Percentiles rank a stretch among this genome's conserved stretches.
These are phyloP conservation scores for Coemansia reversa DNA, from an alignment of 192 early-diverging fungal genomes.

Conservation along the genomic window DNA sequence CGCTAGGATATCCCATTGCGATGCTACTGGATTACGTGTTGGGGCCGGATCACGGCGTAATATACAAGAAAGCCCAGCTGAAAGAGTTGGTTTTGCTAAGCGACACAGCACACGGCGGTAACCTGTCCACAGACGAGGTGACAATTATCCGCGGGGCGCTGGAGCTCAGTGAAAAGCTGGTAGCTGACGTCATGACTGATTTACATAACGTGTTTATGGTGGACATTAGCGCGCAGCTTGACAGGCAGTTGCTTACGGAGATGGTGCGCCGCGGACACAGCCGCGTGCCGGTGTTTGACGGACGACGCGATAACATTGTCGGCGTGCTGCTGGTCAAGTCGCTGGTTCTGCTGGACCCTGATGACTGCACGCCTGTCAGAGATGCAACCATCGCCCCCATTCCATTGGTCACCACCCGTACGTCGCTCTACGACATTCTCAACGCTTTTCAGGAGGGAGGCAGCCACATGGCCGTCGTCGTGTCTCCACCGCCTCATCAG, in stretches of 20 bases:
- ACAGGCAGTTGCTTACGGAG: slow-evolving; percentile 57
- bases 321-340: slow-evolving; percentile 77
- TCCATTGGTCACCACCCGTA: slow-evolving; percentile 47
- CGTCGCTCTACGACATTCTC: slow-evolving; percentile 67
- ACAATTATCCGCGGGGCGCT: slow-evolving; percentile 77
- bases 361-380: slow-evolving; percentile 64
- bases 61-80: slow-evolving; percentile 77
- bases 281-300: slow-evolving; percentile 73
- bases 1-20: slow-evolving; percentile 82
- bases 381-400: slow-evolving; percentile 57
- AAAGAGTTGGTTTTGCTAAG: slow-evolving; percentile 78
- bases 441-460: slow-evolving; percentile 84
- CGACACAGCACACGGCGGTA: slow-evolving; percentile 66
- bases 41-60: slow-evolving; percentile 82
- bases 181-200: slow-evolving; percentile 72
- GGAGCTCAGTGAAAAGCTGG: slow-evolving; percentile 70
- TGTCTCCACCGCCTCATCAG: slow-evolving; percentile 30
- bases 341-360: slow-evolving; percentile 71
- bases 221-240: slow-evolving; percentile 62
- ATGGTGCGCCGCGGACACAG: slow-evolving; percentile 72
- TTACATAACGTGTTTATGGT: slow-evolving; percentile 68
- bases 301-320: slow-evolving; percentile 62
- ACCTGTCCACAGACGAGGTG: slow-evolving; percentile 73
- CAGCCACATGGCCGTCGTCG: slow-evolving; percentile 76
- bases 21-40: slow-evolving; percentile 78